Conservation (phyloP, 345 rosid genomes). For the Durio zibethinus region DNA sequence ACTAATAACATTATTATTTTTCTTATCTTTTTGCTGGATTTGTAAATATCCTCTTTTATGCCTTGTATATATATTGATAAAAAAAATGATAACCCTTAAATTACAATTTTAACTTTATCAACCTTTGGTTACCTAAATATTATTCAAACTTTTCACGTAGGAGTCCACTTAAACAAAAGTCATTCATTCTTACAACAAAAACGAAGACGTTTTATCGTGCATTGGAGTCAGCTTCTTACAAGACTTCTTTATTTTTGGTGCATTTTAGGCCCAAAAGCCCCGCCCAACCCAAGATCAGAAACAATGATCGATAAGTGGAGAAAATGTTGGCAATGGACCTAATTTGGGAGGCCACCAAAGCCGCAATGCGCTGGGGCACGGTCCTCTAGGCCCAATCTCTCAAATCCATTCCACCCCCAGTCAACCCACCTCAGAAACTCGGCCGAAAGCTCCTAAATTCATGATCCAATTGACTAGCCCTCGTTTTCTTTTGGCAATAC, state of each 20-base stretch:
- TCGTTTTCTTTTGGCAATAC: conserved; percentile 86
- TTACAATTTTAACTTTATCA: too few relatives aligned
- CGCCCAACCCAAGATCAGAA: not conserved
- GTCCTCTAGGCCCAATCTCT: conserved; percentile 62
- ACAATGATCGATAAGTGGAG: conserved; percentile 59
- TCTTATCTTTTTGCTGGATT: too few relatives aligned
- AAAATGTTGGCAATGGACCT: conserved; percentile 89
- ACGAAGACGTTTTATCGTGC: not conserved
- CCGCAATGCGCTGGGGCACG: conserved; percentile 84
- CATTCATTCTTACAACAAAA: not conserved
- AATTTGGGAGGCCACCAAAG: conserved; percentile 93
- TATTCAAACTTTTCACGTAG: too few relatives aligned
- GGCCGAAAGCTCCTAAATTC: conserved; percentile 36
- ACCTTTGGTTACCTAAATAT: too few relatives aligned
- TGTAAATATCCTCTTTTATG: too few relatives aligned
- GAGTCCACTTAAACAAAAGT: too few relatives aligned
- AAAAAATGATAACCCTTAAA: too few relatives aligned
- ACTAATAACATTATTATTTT: too few relatives aligned
- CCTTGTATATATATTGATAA: too few relatives aligned
- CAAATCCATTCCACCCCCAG: conserved; percentile 25
- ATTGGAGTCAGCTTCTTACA: not conserved
- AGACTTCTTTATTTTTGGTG: too few relatives aligned
- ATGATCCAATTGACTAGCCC: conserved; percentile 47
- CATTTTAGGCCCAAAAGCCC: not conserved
- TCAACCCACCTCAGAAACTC: conserved; percentile 23